Evolutionary conservation across 345 rosid species (phyloP).

Genomic region (Syzygium aqueum): DNA sequence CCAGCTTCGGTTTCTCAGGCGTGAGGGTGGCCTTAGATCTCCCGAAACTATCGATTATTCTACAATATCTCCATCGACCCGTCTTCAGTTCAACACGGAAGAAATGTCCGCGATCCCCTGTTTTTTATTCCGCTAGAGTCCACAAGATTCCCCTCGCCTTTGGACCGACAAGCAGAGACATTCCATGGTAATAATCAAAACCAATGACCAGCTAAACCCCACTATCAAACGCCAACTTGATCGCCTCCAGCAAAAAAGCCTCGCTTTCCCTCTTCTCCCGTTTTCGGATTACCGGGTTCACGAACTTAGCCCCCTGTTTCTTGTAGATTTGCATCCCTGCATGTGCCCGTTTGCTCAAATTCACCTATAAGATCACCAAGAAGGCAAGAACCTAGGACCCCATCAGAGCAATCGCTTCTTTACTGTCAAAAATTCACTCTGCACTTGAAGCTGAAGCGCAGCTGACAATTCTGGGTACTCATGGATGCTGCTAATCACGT

Average conservation of each 20-base stretch:
- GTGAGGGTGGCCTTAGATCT: neutral
- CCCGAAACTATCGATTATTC: neutral
- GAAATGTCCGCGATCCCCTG: rapidly evolving
- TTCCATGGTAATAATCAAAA: neutral
- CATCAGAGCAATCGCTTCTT: neutral
- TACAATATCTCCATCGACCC: neutral
- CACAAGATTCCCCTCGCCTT: neutral
- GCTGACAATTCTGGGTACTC: neutral
- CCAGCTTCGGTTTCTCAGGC: neutral
- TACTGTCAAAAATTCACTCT: neutral
- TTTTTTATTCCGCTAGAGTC: neutral
- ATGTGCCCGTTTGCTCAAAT: neutral
- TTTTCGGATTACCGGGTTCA: neutral
- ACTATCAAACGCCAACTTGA: neutral
- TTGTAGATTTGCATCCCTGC: neutral
- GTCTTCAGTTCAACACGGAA: neutral
- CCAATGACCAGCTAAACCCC: neutral
- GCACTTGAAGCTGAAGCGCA: neutral
- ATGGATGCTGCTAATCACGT: slow-evolving; percentile 32
- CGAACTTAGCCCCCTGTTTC: neutral
- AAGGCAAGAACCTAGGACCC: neutral
- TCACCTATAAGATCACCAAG: neutral
- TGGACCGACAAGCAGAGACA: neutral
- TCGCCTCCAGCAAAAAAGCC: neutral
- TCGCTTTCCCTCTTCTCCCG: neutral